Evolutionary conservation across 495 filamentous ascomycete species (phyloP).

Genomic region (Thermochaetoides thermophila): DNA sequence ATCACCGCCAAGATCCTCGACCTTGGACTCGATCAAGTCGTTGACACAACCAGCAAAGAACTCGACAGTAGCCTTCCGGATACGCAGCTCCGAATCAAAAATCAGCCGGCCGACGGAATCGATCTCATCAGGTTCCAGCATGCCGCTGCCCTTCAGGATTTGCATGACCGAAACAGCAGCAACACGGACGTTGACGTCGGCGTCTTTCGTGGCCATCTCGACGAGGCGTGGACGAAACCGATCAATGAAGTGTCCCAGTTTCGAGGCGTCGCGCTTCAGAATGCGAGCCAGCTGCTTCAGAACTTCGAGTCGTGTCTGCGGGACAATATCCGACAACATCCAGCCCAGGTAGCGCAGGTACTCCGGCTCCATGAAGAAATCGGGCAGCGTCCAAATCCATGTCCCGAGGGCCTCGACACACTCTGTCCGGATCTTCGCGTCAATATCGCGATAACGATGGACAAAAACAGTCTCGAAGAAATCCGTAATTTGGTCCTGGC

Average conservation of each 20-base stretch:
- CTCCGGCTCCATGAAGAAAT: slow-evolving; percentile 71
- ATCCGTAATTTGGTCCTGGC: slow-evolving; percentile 58
- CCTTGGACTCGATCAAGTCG: slow-evolving; percentile 60
- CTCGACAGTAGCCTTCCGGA: slow-evolving; percentile 72
- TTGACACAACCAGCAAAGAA: slow-evolving; percentile 82
- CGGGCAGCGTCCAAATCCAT: slow-evolving; percentile 74
- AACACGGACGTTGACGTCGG: slow-evolving; percentile 61
- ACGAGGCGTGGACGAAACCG: slow-evolving; percentile 76
- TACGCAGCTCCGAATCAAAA: slow-evolving; percentile 68
- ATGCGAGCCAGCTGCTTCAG: slow-evolving; percentile 67
- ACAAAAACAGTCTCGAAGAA: slow-evolving; percentile 83
- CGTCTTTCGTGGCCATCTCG: slow-evolving; percentile 79
- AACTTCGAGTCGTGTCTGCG: slow-evolving; percentile 56
- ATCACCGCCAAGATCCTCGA: slow-evolving; percentile 66
- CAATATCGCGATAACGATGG: slow-evolving; percentile 88
- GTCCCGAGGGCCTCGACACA: slow-evolving; percentile 69
- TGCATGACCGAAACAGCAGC: slow-evolving; percentile 67
- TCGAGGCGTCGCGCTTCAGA: slow-evolving; percentile 62
- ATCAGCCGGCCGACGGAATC: slow-evolving; percentile 72
- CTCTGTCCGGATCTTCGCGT: slow-evolving; percentile 70
- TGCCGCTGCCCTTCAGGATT: slow-evolving; percentile 63
- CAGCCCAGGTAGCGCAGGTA: slow-evolving; percentile 91
- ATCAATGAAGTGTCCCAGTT: slow-evolving; percentile 77
- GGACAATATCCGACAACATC: slow-evolving; percentile 68
- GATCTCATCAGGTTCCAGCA: slow-evolving; percentile 81